A percentile compares a stretch with the other conserved stretches of the same genome.
Evolutionary conservation across 2,329 filamentous ascomycete species (phyloP).

Genomic region (Aspergillus aculeatus): DNA sequence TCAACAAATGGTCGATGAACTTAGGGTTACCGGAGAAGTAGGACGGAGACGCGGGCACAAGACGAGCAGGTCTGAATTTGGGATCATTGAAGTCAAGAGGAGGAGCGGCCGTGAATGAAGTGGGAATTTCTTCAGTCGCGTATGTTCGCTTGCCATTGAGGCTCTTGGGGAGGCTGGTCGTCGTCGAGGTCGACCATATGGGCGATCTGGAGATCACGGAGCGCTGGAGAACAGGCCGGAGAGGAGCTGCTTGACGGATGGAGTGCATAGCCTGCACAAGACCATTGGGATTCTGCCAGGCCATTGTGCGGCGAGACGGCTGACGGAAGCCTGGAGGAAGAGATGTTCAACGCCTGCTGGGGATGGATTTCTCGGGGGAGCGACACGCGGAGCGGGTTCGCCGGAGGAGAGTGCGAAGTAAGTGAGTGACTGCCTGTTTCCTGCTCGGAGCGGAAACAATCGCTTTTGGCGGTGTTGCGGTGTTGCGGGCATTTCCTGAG

Average conservation of each 20-base stretch:
- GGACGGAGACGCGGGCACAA: slow-evolving; percentile 82
- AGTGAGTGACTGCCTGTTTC: too few species aligned
- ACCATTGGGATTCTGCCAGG: slow-evolving; percentile 38
- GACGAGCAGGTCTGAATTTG: slow-evolving; percentile 58
- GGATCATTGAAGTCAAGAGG: slow-evolving; percentile 35
- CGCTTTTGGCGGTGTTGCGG: slow-evolving; percentile 8
- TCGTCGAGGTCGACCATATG: slow-evolving; percentile 13
- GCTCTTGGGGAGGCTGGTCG: slow-evolving; percentile 12
- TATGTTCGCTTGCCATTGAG: slow-evolving; percentile 26
- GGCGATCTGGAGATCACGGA: slow-evolving; percentile 19
- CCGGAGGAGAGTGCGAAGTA: too few species aligned
- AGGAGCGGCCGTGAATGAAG: slow-evolving; percentile 24
- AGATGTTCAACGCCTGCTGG: background rate
- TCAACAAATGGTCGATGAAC: slow-evolving; percentile 82
- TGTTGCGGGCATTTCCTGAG: slow-evolving; percentile 18
- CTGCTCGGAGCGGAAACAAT: background rate
- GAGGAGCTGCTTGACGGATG: slow-evolving; percentile 29
- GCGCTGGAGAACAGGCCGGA: slow-evolving; percentile 47
- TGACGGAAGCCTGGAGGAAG: slow-evolving; percentile 13
- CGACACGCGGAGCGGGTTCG: too few species aligned
- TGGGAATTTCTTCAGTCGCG: slow-evolving; percentile 25
- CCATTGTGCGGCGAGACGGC: slow-evolving; percentile 29
- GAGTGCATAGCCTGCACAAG: slow-evolving; percentile 36
- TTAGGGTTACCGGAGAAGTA: slow-evolving; percentile 86
- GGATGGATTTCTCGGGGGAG: too few species aligned